These are phyloP conservation scores for Helicocarpus griseus DNA, from an alignment of 2,329 filamentous ascomycete genomes.

Conservation along the genomic window DNA sequence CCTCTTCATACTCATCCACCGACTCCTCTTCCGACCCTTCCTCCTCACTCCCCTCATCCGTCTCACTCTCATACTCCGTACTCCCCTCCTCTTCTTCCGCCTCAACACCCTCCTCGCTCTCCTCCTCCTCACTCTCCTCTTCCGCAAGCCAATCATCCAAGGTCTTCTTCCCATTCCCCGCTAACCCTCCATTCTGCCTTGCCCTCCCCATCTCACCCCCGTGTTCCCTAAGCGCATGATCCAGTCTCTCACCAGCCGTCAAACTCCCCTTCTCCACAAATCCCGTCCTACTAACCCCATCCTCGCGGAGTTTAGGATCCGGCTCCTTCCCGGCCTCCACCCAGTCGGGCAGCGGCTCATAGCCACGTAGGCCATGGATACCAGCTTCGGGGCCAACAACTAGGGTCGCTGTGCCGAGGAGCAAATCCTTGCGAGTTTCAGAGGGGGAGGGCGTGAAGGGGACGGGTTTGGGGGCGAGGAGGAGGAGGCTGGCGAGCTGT, in stretches of 20 bases:
- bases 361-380: slow-evolving; percentile 65
- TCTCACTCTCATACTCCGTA: slow-evolving; percentile 27
- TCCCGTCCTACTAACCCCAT: slow-evolving; percentile 34
- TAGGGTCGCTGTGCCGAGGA: slow-evolving; percentile 75
- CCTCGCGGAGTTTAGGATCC: slow-evolving; percentile 60
- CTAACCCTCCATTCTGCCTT: slow-evolving; percentile 16
- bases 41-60: slow-evolving; percentile 35
- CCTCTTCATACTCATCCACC: slow-evolving; percentile 36
- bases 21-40: slow-evolving; percentile 25
- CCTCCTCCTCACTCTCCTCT: slow-evolving; percentile 49
- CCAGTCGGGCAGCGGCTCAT: slow-evolving; percentile 74
- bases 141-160: slow-evolving; percentile 90
- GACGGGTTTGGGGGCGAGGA: slow-evolving; percentile 88
- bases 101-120: slow-evolving; percentile 42
- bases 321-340: slow-evolving; percentile 72
- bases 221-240: slow-evolving; percentile 35
- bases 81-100: slow-evolving; percentile 36
- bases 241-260: slow-evolving; percentile 35
- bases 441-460: slow-evolving; percentile 85
- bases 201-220: slow-evolving; percentile 19
- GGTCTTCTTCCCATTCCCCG: slow-evolving; percentile 55
- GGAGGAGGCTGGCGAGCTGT: slow-evolving; percentile 79
- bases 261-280: slow-evolving; percentile 38
- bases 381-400: slow-evolving; percentile 70
- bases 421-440: slow-evolving; percentile 66